Base-by-base conservation (phyloP, 139 green algal species). In the Coccomyxa sp. region DNA sequence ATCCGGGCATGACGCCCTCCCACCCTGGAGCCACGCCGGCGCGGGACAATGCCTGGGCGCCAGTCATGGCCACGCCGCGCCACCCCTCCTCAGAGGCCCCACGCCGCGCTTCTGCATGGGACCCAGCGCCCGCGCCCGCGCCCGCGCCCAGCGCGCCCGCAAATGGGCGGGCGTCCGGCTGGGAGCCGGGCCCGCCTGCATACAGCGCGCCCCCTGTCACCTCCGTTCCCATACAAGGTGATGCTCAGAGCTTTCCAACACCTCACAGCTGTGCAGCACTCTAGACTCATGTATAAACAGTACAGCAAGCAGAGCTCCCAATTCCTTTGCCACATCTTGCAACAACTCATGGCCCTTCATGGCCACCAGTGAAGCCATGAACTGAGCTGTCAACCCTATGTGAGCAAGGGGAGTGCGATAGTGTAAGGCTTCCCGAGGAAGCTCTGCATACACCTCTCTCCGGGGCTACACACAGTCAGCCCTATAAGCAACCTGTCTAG, bases 1-100 rank as follows among this genome's bases (percentile, higher is more conserved):
- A 94, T 72, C 88, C 90, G 12, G 79, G 77, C 73, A 90, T 91
- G 82, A 95, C 89, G 31, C 90, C 90, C 27, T 39, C 39, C 10
- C 70, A 82, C 68, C 39, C 77, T 24, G 41, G 68, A 22, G 24
- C 29, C 27, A 8, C 22, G 73, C 22, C 50, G 18, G 18, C 50
- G 4, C 18, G 50, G 18, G 27, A 22, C 2, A 22, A 64, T 64
- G 50, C 50, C 4, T 64, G 50, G 50, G 27, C 22, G 18, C 50
- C 50, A 31, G 27, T 31, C 27, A 18, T 64, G 5, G 50, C 44
- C 12, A 58, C 44, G 12, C 44, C 44, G 44, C 12, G 50, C 50
- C 2, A 64, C 50, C 50, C 50, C 50, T 64, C 18, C 50, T 64
- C 50, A 64, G n/a, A n/a, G n/a, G n/a, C n/a, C 50, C 50, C 50